phyloP scores from a whole-genome alignment of 345 rosid species.

The Angophora floribunda region DNA sequence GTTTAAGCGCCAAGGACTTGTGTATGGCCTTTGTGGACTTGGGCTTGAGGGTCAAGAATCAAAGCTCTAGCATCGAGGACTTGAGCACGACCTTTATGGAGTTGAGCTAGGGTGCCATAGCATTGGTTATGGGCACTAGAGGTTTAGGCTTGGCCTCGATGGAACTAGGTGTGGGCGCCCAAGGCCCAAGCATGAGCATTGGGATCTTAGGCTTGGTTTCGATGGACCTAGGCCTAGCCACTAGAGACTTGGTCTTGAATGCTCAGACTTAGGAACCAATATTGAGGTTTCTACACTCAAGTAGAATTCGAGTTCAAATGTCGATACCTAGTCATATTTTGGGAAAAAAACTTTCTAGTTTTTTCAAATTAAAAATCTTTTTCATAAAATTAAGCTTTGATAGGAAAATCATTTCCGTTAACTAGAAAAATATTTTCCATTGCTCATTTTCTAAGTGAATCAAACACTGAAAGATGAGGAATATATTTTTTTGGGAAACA shows the following conservation, averaged over 20 bases:
- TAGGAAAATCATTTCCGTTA: background rate
- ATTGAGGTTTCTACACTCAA: background rate
- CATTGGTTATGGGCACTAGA: accelerated
- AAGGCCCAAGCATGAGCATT: background rate
- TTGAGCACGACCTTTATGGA: background rate
- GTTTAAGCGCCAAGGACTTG: accelerated
- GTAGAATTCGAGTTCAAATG: accelerated
- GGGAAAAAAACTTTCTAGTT: background rate
- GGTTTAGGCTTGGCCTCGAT: accelerated
- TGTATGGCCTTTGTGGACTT: accelerated
- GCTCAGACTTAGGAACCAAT: accelerated
- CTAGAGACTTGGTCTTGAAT: accelerated
- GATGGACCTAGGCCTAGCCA: background rate
- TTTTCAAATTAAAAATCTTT: too few species aligned
- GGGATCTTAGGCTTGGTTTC: accelerated
- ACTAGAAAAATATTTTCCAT: background rate
- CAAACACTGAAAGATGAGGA: background rate
- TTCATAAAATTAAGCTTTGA: background rate
- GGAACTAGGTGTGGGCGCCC: accelerated
- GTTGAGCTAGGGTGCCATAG: accelerated
- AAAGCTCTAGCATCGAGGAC: background rate
- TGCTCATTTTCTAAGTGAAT: background rate
- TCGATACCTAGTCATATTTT: background rate
- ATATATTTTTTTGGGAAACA: too few species aligned
- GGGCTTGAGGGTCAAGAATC: too few species aligned